Conservation (phyloP, 2,329 filamentous ascomycete genomes). For the Colletotrichum australisinense region DNA sequence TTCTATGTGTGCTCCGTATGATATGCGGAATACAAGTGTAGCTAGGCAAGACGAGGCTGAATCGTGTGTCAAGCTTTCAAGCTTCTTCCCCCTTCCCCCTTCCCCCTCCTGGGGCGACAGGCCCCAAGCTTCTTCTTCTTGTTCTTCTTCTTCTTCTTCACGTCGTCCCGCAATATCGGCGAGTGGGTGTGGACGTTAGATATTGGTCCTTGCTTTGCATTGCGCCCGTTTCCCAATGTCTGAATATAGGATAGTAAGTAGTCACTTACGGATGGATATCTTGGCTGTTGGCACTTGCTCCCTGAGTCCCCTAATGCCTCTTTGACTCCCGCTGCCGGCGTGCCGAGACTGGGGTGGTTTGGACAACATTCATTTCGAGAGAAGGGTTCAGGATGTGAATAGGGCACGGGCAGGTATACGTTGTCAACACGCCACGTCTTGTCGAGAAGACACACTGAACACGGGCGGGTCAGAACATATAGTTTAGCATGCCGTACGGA, state of each 20-base stretch:
- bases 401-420: background rate
- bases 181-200: background rate
- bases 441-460: background rate
- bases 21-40: no score
- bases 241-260: background rate
- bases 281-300: no score
- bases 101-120: background rate
- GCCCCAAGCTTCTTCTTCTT: background rate
- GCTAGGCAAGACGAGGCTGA: background rate
- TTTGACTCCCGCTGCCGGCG: background rate
- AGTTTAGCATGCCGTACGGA: background rate
- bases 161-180: background rate
- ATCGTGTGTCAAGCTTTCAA: background rate
- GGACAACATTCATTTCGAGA: no score
- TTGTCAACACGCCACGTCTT: background rate
- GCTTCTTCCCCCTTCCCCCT: background rate
- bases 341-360: background rate
- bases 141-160: background rate
- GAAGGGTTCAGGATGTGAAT: no score
- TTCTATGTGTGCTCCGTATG: background rate
- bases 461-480: background rate
- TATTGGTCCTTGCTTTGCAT: background rate
- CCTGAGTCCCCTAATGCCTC: background rate
- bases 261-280: no score
- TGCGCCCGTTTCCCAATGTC: background rate